phyloP scores from a whole-genome alignment of 208 protist genomes.

The Wallacemonas sp. region DNA sequence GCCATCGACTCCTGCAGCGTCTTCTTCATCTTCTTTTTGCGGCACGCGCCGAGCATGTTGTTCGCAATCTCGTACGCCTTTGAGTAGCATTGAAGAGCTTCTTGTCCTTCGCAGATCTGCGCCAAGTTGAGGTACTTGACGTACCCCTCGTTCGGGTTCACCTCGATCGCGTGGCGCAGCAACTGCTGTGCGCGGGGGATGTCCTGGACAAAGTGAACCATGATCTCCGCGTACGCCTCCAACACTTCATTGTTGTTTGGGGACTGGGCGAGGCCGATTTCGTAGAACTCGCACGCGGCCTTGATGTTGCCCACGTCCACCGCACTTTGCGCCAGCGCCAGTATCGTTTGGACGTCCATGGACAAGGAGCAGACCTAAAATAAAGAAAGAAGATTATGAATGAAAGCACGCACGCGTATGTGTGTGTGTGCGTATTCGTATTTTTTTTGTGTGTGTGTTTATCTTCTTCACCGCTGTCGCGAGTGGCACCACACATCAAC shows the following conservation, averaged over 20 bases:
- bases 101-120: slow-evolving; percentile 76
- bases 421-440: too few species aligned
- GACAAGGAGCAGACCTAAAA: not conserved
- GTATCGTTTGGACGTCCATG: slow-evolving; percentile 77
- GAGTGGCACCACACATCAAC: too few species aligned
- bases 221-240: slow-evolving; percentile 91
- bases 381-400: slow-evolving; percentile 18
- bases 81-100: slow-evolving; percentile 83
- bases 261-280: slow-evolving; percentile 61
- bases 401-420: too few species aligned
- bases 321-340: slow-evolving; percentile 83
- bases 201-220: slow-evolving; percentile 86
- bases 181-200: slow-evolving; percentile 74
- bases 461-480: too few species aligned
- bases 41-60: slow-evolving; percentile 42
- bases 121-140: slow-evolving; percentile 93
- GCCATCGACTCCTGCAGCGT: slow-evolving; percentile 77
- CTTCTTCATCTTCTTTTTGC: slow-evolving; percentile 55
- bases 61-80: slow-evolving; percentile 74
- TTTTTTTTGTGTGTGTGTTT: too few species aligned
- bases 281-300: slow-evolving; percentile 87
- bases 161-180: slow-evolving; percentile 83
- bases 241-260: slow-evolving; percentile 90
- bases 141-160: slow-evolving; percentile 77
- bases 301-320: slow-evolving; percentile 81